Conservation (phyloP, 2,329 filamentous ascomycete species). For the Akanthomyces muscarius region DNA sequence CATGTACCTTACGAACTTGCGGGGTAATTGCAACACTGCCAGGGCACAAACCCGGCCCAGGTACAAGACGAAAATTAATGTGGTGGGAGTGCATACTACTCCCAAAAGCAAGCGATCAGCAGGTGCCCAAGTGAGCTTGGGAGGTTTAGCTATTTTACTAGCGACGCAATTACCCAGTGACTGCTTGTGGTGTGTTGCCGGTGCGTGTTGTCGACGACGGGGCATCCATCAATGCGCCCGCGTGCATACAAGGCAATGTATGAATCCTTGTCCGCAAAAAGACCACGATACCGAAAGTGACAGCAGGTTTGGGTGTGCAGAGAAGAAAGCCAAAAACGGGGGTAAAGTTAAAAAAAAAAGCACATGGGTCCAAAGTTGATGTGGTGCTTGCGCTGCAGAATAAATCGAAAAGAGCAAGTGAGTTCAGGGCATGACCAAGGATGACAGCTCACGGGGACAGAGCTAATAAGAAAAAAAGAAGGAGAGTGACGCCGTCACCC, state of each 20-base stretch:
- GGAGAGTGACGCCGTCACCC: neutral
- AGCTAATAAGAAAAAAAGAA: neutral
- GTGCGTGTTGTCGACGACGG: neutral
- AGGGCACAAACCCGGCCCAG: too few species aligned
- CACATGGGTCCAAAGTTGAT: neutral
- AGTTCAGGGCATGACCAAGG: neutral
- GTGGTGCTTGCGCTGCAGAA: neutral
- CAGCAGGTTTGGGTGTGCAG: neutral
- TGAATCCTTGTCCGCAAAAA: neutral
- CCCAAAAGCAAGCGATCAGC: too few species aligned
- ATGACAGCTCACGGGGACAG: neutral
- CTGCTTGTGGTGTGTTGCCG: too few species aligned
- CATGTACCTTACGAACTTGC: too few species aligned
- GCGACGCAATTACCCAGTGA: too few species aligned
- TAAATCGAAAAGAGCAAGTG: conserved; percentile 8
- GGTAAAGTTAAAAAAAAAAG: too few species aligned
- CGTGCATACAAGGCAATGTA: neutral
- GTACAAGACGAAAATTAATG: too few species aligned
- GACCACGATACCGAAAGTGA: neutral
- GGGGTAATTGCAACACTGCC: too few species aligned
- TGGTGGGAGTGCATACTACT: too few species aligned
- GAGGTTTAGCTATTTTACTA: neutral
- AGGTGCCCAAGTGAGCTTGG: neutral
- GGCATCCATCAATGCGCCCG: neutral
- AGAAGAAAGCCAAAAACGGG: neutral